phyloP scores from a whole-genome alignment of 2,329 filamentous ascomycete species.

The Ascocoryne sarcoides region DNA sequence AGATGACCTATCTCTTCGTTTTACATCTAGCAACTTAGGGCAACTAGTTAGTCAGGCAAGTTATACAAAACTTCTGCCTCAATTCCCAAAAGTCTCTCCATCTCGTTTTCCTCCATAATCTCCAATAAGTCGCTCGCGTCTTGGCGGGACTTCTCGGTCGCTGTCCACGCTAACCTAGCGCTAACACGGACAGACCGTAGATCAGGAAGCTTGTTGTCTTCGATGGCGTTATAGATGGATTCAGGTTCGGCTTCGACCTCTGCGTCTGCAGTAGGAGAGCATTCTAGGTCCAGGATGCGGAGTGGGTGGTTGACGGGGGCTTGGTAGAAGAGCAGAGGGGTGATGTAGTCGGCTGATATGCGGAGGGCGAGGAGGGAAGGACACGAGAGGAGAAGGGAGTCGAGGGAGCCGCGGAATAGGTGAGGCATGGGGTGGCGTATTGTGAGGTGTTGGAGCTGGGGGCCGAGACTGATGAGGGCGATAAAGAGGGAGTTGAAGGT shows the following conservation, averaged over 20 bases:
- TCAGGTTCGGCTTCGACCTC: constrained; percentile 20
- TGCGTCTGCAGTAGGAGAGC: constrained; percentile 19
- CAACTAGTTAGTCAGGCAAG: constrained; percentile 9
- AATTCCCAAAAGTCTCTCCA: constrained; percentile 21
- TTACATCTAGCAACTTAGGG: too few species aligned
- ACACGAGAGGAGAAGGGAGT: constrained; percentile 20
- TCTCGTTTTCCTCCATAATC: constrained; percentile 23
- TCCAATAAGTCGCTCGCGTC: constrained; percentile 23
- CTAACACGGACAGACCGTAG: constrained; percentile 26
- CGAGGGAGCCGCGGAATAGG: constrained; percentile 17
- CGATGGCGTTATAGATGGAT: constrained; percentile 23
- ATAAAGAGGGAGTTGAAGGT: constrained; percentile 14
- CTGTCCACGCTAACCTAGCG: constrained; percentile 25
- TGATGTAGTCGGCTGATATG: constrained; percentile 28
- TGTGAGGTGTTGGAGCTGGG: constrained; percentile 23
- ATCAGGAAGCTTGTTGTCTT: constrained; percentile 19
- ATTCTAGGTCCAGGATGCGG: constrained; percentile 27
- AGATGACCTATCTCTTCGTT: too few species aligned
- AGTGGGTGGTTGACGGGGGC: constrained; percentile 17
- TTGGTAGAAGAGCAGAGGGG: constrained; percentile 17
- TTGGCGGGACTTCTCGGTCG: constrained; percentile 14
- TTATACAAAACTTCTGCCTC: constrained; percentile 18
- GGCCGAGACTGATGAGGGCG: constrained; percentile 18
- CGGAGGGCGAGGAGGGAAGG: constrained; percentile 21
- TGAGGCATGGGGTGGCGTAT: constrained; percentile 28